Evolutionary conservation across 495 filamentous ascomycete genomes (phyloP), one percentile per base, ranked within the genome.

Genomic region (Hypoxylon cercidicola): DNA sequence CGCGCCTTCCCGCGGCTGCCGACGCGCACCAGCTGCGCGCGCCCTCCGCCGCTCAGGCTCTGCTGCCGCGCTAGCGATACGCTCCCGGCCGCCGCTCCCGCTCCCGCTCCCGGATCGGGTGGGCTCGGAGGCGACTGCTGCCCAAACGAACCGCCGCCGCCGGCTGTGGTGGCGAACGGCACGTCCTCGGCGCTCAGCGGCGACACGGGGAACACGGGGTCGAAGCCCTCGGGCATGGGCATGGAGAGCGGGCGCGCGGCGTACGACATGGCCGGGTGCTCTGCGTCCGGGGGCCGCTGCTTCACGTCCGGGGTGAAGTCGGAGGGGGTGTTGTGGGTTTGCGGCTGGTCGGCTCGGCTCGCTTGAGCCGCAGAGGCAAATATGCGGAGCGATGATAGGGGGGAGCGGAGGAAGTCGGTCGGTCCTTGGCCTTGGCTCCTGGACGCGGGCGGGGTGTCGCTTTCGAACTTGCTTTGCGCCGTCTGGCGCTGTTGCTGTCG

Each of bases 21-120:
- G 7, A 66, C 59, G 13, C 62, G 66, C 7, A 59, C 54, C 2
- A 67, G 20, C n/a, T 62, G 62, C 11, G 53, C 52, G n/a, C 57
- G 66, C 21, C 49, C 55, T 1, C 55, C 15, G 2, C 48, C 48
- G 20, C 18, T 59, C 3, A 56, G 34, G 46, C 37, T 69, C 43
- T 50, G 30, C 19, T 69, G 25, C 9, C 66, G 62, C 45, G 61
- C 61, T 1, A 60, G 23, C 12, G 61, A 48, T n/a, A 50, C 16
- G 15, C 51, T 49, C 0, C 21, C 44, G 1, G 39, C 11, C 4
- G 13, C 47, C 1, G 15, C 9, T 19, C 8, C 30, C 13, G 10
- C 8, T 35, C 47, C 12, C 15, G 5, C n/a, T n/a, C n/a, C n/a
- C n/a, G n/a, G n/a, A n/a, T n/a, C n/a, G n/a, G n/a, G n/a, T n/a